Evolutionary conservation across 805 yeast genomes (phyloP), one percentile per base, ranked within the genome.

Genomic region (Sungouiella thailandica): DNA sequence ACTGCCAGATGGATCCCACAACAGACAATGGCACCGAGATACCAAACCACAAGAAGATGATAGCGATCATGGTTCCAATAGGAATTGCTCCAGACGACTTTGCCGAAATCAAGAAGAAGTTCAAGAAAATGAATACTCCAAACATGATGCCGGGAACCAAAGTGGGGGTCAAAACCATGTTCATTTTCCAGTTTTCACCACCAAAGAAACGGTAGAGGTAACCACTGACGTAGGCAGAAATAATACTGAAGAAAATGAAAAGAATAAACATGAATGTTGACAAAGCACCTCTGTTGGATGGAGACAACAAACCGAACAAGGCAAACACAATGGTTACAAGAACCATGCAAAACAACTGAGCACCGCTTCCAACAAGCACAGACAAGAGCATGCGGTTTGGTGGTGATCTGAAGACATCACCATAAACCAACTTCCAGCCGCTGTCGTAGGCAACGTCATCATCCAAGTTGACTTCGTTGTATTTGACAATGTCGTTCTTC

Each of bases 401-500:
- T 27, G 97, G 97, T 7, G 89, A 64, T 58, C 97, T 76, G 67
- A 90, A 90, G 19, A 90, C 88, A 57, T 90, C 97, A 41, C 97
- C 97, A 50, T 89, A 94, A 25, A 88, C 81, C 44, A 93, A 72
- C 57, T 93, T 93, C 98, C 98, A 93, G 25, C 98, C 98, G 53
- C 88, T 74, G 57, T 93, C 97, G 52, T 88, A 96, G 42, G 86
- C 80, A 34, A 87, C 76, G 37, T 84, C 95, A 49, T 81, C 87
- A 54, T 84, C 93, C 49, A 90, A 71, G 53, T 84, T 87, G 44
- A 90, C 74, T 55, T 85, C 95, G 55, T 90, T 90, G 62, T 93
- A 93, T 50, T 83, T 80, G 37, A 81, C 72, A 49, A 93, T 85
- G 57, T 93, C 98, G 53, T 76, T 81, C 55, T 77, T 83, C 54